Percentiles rank a stretch among this genome's conserved stretches.
phyloP scores from a whole-genome alignment of 495 filamentous ascomycete species.

The Bacidia gigantensis region DNA sequence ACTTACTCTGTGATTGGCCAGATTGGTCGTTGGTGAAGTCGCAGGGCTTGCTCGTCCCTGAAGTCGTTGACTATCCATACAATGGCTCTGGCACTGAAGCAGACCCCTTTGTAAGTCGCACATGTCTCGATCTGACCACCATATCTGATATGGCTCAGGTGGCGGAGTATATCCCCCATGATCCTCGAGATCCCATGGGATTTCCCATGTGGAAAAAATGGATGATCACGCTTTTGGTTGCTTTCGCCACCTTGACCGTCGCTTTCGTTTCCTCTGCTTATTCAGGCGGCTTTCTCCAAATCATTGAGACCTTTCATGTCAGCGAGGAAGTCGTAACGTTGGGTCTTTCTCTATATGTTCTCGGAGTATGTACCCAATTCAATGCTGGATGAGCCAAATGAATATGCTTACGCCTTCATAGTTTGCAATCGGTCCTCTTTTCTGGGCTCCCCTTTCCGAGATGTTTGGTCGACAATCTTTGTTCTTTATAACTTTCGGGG shows the following conservation, averaged over 20 bases:
- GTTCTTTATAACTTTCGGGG: not conserved
- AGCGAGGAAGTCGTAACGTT: conserved; percentile 21
- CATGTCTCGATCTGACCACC: too few species aligned
- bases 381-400: too few species aligned
- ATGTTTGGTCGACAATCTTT: not conserved
- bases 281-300: conserved; percentile 41
- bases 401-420: too few species aligned
- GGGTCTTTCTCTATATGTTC: conserved; percentile 19
- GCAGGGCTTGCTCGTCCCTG: conserved; percentile 27
- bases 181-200: conserved; percentile 46
- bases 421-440: conserved; percentile 5
- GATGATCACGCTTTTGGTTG: conserved; percentile 41
- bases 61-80: conserved; percentile 41
- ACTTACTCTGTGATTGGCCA: too few species aligned
- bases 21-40: too few species aligned
- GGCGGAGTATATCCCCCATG: conserved; percentile 48
- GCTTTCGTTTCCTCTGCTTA: conserved; percentile 54
- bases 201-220: conserved; percentile 42
- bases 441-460: not conserved
- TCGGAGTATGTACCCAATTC: conserved; percentile 23
- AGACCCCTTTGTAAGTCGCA: conserved; percentile 49
- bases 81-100: conserved; percentile 44
- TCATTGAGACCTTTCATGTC: conserved; percentile 37
- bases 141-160: too few species aligned
- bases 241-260: conserved; percentile 46